A percentile compares a stretch with the other conserved stretches of the same genome.
phyloP scores from a whole-genome alignment of 2,329 filamentous ascomycete genomes.

The Alternaria burnsii region DNA sequence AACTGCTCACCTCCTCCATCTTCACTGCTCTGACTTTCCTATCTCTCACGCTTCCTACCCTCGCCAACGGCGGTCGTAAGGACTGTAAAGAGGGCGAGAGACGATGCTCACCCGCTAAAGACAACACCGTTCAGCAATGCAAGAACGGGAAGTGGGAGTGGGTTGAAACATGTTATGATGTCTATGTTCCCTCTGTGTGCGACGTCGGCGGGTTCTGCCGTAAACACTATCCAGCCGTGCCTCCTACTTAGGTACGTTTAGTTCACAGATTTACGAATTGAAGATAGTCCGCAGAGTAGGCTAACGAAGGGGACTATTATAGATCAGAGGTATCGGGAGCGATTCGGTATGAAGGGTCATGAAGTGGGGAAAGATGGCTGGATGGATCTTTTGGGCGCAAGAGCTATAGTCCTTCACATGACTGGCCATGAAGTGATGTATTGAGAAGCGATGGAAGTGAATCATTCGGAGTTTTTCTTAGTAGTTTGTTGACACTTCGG shows the following conservation, averaged over 20 bases:
- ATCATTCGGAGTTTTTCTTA: accelerated
- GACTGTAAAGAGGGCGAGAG: neutral
- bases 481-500: accelerated
- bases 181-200: neutral
- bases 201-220: neutral
- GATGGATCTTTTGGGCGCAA: accelerated
- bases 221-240: neutral
- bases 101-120: neutral
- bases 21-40: neutral
- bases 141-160: neutral
- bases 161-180: neutral
- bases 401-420: neutral
- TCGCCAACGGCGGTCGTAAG: neutral
- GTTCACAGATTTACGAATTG: accelerated
- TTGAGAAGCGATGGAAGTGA: accelerated
- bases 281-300: accelerated
- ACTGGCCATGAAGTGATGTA: accelerated
- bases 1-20: neutral
- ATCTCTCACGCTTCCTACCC: neutral
- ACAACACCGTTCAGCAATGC: neutral
- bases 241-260: neutral
- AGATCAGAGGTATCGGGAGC: no score
- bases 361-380: neutral
- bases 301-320: accelerated
- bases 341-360: neutral